Conservation (phyloP, 129 eudicot species). For the Helichrysum umbraculigerum region DNA sequence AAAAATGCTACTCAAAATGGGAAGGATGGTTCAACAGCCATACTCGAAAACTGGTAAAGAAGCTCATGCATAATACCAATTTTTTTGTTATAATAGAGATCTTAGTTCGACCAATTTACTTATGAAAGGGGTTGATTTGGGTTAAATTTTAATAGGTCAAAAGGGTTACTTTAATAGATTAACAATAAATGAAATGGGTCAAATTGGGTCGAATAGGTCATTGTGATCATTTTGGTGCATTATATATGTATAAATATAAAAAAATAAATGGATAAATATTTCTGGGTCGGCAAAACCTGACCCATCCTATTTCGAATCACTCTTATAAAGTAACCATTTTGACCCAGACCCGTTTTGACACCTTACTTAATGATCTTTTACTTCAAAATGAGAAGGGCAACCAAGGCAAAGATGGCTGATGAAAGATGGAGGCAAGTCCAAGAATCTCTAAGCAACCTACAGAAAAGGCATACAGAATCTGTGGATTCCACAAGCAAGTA, state of each 20-base stretch:
- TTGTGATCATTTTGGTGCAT: neutral
- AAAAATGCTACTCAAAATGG: constrained; percentile 35
- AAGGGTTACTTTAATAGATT: neutral
- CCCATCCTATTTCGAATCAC: neutral
- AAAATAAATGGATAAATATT: neutral
- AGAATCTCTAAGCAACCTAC: constrained; percentile 42
- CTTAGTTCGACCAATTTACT: neutral
- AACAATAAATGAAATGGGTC: neutral
- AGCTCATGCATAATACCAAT: constrained; percentile 5
- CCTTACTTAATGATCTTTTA: neutral
- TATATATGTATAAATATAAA: neutral
- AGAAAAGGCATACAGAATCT: constrained; percentile 37
- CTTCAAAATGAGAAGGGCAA: constrained; percentile 34
- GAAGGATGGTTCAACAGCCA: constrained; percentile 35
- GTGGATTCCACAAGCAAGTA: constrained; percentile 39
- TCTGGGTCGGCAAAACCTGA: neutral
- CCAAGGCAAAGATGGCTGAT: constrained; percentile 43
- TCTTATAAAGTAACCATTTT: neutral
- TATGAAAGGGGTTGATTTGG: neutral
- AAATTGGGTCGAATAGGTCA: too few species aligned
- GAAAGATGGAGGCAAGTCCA: constrained; percentile 51
- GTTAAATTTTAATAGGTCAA: neutral
- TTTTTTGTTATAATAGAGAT: neutral
- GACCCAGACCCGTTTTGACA: neutral
- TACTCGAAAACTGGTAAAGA: constrained; percentile 45